Evolutionary conservation across 129 eudicot genomes (phyloP), one percentile per base, ranked within the genome.

Genomic region (Pulicaria dysenterica): DNA sequence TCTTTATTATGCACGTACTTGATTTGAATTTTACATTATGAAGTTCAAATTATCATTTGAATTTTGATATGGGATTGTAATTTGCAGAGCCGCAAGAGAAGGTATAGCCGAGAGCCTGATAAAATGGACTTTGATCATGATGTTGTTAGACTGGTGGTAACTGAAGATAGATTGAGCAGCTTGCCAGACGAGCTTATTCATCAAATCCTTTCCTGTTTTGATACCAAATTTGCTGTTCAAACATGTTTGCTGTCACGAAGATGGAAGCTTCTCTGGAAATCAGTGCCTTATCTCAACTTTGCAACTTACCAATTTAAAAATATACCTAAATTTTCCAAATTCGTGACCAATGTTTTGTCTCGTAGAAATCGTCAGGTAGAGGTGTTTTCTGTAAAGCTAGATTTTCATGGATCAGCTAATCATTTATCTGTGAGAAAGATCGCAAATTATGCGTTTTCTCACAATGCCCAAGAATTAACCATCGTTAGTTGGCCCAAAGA

Each of bases 181-280:
- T 77, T 77, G 70, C 81, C 81, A 0, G 48, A 39, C 47, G 75
- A 68, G 37, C 61, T 77, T 50, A 69, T 77, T 19, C 81, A 59
- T 49, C 45, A 59, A 50, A 77, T 77, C 45, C 70, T 77, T 5
- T 69, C 81, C 6, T 60, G 17, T 49, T 5, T 44, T 13, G 76
- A 62, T 11, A 69, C 37, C 42, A 77, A 69, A 51, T 53, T 1
- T n/a, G 76, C 49, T 2, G 45, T 77, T 49, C 76, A 60, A 77
- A 69, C 70, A 0, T 44, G 70, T 60, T 36, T 40, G 49, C 17
- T 77, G 63, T 77, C 81, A 7, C 38, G 63, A 1, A 67, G 81
- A 69, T 77, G 75, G 75, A 77, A 42, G 70, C 11, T 16, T 61
- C 3, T 77, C 10, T 77, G 81, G 76, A 59, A 7, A 62, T 58